A percentile compares a stretch with the other conserved stretches of the same genome.
These are phyloP conservation scores for Aquanectria penicillioides DNA, from an alignment of 2,329 filamentous ascomycete species.

Conservation along the genomic window DNA sequence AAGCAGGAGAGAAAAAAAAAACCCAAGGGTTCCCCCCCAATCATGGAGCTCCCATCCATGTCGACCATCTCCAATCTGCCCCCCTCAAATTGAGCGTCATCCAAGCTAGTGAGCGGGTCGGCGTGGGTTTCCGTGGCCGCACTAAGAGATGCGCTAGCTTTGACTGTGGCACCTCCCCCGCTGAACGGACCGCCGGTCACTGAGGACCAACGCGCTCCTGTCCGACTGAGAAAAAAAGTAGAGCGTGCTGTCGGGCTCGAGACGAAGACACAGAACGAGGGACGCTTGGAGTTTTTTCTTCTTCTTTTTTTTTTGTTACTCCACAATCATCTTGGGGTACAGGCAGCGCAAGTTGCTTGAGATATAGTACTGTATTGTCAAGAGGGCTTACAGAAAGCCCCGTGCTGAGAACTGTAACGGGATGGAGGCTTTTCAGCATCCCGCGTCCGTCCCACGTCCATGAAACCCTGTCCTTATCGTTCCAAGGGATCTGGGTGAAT, in stretches of 20 bases:
- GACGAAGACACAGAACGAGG: no score
- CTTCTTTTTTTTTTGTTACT: no score
- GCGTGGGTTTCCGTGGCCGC: slow-evolving; percentile 18
- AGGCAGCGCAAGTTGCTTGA: no score
- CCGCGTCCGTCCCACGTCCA: slow-evolving; percentile 8
- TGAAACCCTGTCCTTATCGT: slow-evolving; percentile 5
- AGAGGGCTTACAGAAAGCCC: no score
- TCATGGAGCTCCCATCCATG: slow-evolving; percentile 22
- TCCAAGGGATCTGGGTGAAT: slow-evolving; percentile 16
- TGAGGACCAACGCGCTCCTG: no score
- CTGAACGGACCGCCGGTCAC: no score
- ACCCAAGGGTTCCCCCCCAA: slow-evolving; percentile 18
- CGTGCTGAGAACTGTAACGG: not conserved
- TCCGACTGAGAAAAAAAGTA: no score
- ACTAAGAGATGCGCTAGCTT: slow-evolving; percentile 29
- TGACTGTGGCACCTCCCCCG: no score
- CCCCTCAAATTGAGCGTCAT: slow-evolving; percentile 34
- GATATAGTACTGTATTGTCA: no score
- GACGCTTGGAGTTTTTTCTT: no score
- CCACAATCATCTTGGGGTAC: no score
- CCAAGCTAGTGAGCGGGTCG: slow-evolving; percentile 27
- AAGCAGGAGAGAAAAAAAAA: slow-evolving; percentile 13
- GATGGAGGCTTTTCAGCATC: not conserved
- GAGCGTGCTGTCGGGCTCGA: no score
- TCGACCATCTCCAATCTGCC: slow-evolving; percentile 28